Percentiles rank a stretch among this genome's conserved stretches.
Evolutionary conservation across 1,284 basidiomycete genomes (phyloP).

Genomic region (Fistulinella staudtii): DNA sequence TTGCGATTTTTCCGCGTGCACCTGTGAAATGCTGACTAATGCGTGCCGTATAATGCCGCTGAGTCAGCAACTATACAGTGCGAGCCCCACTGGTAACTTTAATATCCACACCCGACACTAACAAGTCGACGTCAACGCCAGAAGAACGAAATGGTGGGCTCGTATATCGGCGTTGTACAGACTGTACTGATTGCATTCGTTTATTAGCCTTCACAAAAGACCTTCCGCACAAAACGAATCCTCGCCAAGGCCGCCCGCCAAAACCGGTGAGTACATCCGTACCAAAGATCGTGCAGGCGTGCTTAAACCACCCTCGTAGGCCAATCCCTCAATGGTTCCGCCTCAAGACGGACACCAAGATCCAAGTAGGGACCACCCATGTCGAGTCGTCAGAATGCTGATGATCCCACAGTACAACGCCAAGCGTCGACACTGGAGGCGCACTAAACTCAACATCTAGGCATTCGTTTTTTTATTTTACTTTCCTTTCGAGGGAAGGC

Average conservation of each 20-base stretch:
- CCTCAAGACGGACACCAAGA: constrained; percentile 93
- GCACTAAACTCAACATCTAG: constrained; percentile 93
- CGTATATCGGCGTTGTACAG: not conserved
- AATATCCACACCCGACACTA: constrained; percentile 17
- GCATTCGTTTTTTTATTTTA: constrained; percentile 8
- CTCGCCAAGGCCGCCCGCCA: constrained; percentile 95
- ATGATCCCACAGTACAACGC: constrained; percentile 85
- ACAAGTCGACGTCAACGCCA: constrained; percentile 19
- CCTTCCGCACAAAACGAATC: constrained; percentile 94
- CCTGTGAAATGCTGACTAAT: too few species aligned
- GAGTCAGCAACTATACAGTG: constrained; percentile 38
- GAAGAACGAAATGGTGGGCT: constrained; percentile 29
- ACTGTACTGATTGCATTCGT: not conserved
- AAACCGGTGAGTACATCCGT: constrained; percentile 74
- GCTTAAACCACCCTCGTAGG: constrained; percentile 37
- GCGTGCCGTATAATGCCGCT: constrained; percentile 16
- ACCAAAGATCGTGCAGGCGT: not conserved
- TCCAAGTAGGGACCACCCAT: constrained; percentile 81
- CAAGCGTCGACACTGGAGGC: constrained; percentile 92
- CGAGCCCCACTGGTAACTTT: constrained; percentile 24
- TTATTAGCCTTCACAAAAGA: constrained; percentile 92
- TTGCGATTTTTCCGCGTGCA: not conserved
- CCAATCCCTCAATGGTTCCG: constrained; percentile 99
- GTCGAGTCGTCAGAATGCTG: too few species aligned
- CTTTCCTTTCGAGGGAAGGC: not conserved